Evolutionary conservation across 169 alveolate species (phyloP).

Genomic region (Eimeria praecox): DNA sequence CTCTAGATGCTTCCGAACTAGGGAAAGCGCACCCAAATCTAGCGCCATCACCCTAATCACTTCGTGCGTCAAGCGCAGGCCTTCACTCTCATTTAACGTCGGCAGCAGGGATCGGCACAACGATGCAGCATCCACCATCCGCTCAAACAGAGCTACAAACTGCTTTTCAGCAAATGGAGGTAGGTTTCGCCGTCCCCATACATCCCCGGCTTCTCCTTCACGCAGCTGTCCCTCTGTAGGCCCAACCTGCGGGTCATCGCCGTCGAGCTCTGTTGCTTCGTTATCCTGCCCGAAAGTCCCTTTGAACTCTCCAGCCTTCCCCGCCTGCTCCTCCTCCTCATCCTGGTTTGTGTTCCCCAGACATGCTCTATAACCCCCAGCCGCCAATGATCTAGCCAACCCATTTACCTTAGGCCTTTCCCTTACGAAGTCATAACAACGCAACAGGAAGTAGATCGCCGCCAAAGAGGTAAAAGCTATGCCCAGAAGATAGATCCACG

Average conservation of each 20-base stretch:
- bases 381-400: background rate
- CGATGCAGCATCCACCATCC: background rate
- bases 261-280: background rate
- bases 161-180: background rate
- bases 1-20: background rate
- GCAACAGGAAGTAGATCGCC: background rate
- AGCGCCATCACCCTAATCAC: background rate
- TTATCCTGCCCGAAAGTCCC: background rate
- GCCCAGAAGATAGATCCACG: background rate
- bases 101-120: background rate
- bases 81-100: background rate
- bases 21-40: constrained; percentile 7
- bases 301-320: background rate
- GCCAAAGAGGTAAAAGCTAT: background rate
- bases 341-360: background rate
- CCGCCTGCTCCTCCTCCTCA: background rate
- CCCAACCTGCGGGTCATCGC: background rate
- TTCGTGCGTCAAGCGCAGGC: background rate
- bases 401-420: background rate
- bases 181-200: background rate
- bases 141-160: background rate
- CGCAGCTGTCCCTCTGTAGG: background rate
- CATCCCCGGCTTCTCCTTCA: background rate
- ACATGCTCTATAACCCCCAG: background rate
- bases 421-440: background rate